Evolutionary conservation across 805 yeast species (phyloP), one percentile per base, ranked within the genome.

Genomic region (Ogataea methylovora): DNA sequence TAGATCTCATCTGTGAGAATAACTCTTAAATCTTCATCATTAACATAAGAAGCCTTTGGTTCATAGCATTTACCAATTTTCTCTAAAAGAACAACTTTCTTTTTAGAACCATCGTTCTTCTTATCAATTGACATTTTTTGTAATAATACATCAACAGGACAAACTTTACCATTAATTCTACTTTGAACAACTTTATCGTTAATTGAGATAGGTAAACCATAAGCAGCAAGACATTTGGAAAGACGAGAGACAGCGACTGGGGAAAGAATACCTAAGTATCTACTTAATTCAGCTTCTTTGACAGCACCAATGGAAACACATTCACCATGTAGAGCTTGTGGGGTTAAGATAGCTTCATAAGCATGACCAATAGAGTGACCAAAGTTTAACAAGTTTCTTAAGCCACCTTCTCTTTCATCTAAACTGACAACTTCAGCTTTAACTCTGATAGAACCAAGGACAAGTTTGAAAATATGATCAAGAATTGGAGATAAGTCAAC

Each of bases 361-460:
- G 98, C 98, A 58, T 92, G 98, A 29, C 98, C 98, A 49, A 92
- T 88, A 20, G 96, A 76, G 58, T 92, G 98, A 24, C 98, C 98
- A 54, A 90, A 92, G 61, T 92, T 92, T 40, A 92, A 69, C 43
- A 92, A 63, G 58, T 92, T 92, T 61, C 98, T 74, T 45, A 92
- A 70, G 4, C 95, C 92, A 32, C 95, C 86, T 60, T 92, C 98
- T 51, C 94, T 81, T 60, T 92, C 98, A 61, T 92, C 98, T 13
- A 78, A 69, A 3, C 95, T 74, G 12, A 92, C 98, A 31, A 92
- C 98, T 44, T 78, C 84, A 5, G 97, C 96, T 61, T 92, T 92
- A 36, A 92, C 97, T 43, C 67, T 71, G 33, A 85, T 85, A 8
- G 96, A 85, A 36, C 85, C 96, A 40, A 76, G 59, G 3, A 92